Base-by-base conservation (phyloP, 176 grass and related monocot species). In the Puccinellia tenuiflora region DNA sequence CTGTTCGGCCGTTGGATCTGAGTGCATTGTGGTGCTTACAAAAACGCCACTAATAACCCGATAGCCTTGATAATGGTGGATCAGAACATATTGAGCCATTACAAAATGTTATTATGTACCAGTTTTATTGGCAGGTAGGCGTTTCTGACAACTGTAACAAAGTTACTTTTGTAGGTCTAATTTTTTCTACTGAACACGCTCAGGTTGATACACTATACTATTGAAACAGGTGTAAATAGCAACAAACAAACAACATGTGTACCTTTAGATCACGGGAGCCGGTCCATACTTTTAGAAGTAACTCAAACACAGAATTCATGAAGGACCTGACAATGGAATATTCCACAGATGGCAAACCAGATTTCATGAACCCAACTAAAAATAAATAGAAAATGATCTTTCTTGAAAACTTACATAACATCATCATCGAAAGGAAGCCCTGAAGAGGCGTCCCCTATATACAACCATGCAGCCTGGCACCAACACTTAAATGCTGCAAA, bases 231-330 rank as follows among this genome's bases (percentile, higher is more conserved):
- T 84, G 53, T 83, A 33, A 66, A 75, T 48, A 80, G 18, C 45
- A 85, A 78, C 72, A 62, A 83, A 18, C 35, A 9, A 78, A 4
- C 14, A 60, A 87, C 16, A 46, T 2, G 64, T 39, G 34, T 88
- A 97, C 95, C 92, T 94, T 91, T 26, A 94, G 75, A 89, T 97
- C 92, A 75, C 92, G 92, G 25, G 95, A 97, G 84, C 84, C 84
- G 24, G 88, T 85, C 94, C 94, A 97, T 54, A 92, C 94, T 94
- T 93, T 97, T 64, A 92, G 80, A 77, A 97, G 82, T 79, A 97
- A 83, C 54, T 97, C 95, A 89, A 97, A 97, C 79, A 94, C 92
- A 52, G 95, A 97, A 92, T 97, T 97, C 90, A 97, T 97, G 75
- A 97, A 97, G 20, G 95, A 97, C 95, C 95, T 97, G 82, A 18